Evolutionary conservation across 192 early-diverging fungal species (phyloP).

Genomic region (Linnemannia elongata): DNA sequence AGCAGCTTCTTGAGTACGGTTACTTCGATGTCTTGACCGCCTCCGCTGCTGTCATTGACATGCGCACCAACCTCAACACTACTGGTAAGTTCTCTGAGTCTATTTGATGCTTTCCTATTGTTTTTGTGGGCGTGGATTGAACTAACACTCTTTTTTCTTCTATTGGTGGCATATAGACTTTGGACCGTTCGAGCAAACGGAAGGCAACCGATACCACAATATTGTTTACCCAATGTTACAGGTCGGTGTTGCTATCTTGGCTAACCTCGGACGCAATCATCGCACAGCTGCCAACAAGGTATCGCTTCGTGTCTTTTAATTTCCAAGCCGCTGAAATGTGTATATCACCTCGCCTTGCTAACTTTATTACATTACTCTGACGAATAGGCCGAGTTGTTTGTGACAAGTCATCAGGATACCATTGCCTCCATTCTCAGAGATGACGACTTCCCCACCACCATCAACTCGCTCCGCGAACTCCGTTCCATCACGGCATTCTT

Average conservation of each 20-base stretch:
- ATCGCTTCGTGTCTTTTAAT: background rate
- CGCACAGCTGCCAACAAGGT: slow-evolving; percentile 52
- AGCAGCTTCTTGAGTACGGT: slow-evolving; percentile 82
- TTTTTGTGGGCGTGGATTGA: background rate
- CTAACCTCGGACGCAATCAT: slow-evolving; percentile 55
- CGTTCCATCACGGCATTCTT: slow-evolving; percentile 63
- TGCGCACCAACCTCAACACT: slow-evolving; percentile 48
- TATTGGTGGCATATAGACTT: slow-evolving; percentile 15
- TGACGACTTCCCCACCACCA: slow-evolving; percentile 47
- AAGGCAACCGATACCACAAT: slow-evolving; percentile 52
- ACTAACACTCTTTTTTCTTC: background rate
- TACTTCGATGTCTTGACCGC: slow-evolving; percentile 79
- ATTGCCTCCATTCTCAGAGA: slow-evolving; percentile 71
- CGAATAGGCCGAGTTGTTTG: slow-evolving; percentile 49
- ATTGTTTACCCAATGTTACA: slow-evolving; percentile 55
- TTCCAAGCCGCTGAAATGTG: background rate
- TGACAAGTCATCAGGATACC: slow-evolving; percentile 61
- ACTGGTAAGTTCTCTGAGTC: slow-evolving; percentile 24
- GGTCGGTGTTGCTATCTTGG: slow-evolving; percentile 47
- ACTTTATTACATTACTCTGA: background rate
- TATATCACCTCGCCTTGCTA: background rate
- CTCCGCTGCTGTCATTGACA: slow-evolving; percentile 51
- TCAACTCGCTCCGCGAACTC: slow-evolving; percentile 62
- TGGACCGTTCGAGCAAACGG: slow-evolving; percentile 54
- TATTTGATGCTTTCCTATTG: background rate